A percentile compares a stretch with the other conserved stretches of the same genome.
These are phyloP conservation scores for Pleurozium schreberi DNA, from an alignment of 225 moss, liverwort and hornwort species.

Conservation along the genomic window DNA sequence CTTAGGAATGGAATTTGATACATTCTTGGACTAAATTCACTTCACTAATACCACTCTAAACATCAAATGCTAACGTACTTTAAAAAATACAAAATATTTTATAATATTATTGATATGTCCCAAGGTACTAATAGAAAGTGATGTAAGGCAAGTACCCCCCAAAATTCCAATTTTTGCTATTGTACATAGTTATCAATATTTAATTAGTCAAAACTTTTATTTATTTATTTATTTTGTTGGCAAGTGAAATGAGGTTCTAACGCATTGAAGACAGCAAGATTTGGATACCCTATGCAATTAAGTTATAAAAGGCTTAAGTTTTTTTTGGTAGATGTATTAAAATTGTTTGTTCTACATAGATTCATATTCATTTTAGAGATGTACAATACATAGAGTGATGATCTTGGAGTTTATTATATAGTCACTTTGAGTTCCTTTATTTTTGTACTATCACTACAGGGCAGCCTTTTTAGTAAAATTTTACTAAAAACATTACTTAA, in stretches of 20 bases:
- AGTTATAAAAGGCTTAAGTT: background rate
- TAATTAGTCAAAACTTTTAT: background rate
- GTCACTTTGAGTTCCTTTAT: background rate
- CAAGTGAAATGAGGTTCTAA: background rate
- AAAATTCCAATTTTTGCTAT: background rate
- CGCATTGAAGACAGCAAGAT: rapidly evolving
- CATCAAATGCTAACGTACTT: background rate
- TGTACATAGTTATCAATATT: background rate
- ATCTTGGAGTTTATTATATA: background rate
- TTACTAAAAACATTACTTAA: too few relatives aligned
- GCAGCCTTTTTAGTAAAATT: too few relatives aligned
- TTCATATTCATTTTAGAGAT: background rate
- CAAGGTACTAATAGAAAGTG: background rate
- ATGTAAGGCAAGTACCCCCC: rapidly evolving
- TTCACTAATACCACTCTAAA: background rate
- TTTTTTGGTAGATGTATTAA: background rate
- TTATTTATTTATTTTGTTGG: background rate
- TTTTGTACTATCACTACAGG: too few relatives aligned
- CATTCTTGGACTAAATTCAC: background rate
- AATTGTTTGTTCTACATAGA: background rate
- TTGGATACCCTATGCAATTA: background rate
- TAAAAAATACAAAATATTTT: background rate
- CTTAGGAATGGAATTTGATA: background rate
- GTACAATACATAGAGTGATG: background rate
- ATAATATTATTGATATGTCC: background rate